Evolutionary conservation across 305 asterid genomes (phyloP).

Genomic region (Stenogyne calaminthoides): DNA sequence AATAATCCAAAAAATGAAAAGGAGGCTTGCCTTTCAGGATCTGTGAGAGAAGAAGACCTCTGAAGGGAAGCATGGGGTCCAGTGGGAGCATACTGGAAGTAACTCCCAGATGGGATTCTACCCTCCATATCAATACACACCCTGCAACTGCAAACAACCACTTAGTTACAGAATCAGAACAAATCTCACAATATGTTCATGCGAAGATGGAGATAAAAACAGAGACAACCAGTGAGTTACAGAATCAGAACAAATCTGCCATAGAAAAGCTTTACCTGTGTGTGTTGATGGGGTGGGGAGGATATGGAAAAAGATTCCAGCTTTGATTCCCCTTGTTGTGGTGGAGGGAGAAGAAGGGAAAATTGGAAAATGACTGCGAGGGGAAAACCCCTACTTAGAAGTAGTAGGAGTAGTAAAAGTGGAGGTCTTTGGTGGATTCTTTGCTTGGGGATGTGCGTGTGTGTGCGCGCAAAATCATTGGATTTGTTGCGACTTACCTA

Average conservation of each 20-base stretch:
- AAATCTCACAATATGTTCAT: background rate
- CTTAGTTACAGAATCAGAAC: slow-evolving; percentile 17
- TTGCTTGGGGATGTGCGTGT: slow-evolving; percentile 33
- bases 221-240: slow-evolving; percentile 12
- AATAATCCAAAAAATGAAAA: background rate
- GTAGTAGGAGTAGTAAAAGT: slow-evolving; percentile 5
- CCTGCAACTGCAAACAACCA: slow-evolving; percentile 25
- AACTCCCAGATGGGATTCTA: slow-evolving; percentile 62
- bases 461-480: slow-evolving; percentile 35
- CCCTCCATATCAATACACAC: slow-evolving; percentile 48
- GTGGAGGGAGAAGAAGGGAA: slow-evolving; percentile 29
- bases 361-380: slow-evolving; percentile 39
- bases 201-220: background rate
- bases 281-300: background rate
- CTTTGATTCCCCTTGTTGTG: slow-evolving; percentile 26
- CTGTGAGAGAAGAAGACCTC: slow-evolving; percentile 62
- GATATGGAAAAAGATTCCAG: slow-evolving; percentile 33
- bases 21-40: slow-evolving; percentile 60
- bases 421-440: slow-evolving; percentile 27
- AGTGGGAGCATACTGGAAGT: slow-evolving; percentile 67
- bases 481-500: slow-evolving; percentile 5
- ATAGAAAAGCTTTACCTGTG: slow-evolving; percentile 6
- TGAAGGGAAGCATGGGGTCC: slow-evolving; percentile 53
- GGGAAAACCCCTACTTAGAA: slow-evolving; percentile 37
- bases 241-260: slow-evolving; percentile 3